Evolutionary conservation across 192 early-diverging fungal genomes (phyloP), one percentile per base, ranked within the genome.

Genomic region (Backusella liffmaniae): DNA sequence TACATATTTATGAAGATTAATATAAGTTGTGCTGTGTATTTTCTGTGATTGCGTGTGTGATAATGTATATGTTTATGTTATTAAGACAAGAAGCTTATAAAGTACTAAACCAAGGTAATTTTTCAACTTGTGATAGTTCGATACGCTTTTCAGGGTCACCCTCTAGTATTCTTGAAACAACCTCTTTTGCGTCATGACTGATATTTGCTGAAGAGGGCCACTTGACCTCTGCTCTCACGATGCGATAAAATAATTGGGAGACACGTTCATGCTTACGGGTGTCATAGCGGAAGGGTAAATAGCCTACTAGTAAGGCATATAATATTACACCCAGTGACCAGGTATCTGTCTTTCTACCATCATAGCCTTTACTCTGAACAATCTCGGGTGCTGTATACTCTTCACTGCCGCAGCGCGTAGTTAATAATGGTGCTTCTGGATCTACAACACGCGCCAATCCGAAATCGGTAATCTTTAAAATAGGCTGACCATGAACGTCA

Each of bases 271-370:
- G 83, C 80, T 83, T 77, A 46, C 81, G 88, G 15, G 81, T 76
- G 39, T 90, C 87, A 78, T 91, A 90, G 66, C 88, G 88, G 76
- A 96, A 96, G 0, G 95, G 95, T 30, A 96, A 76, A 62, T 87
- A 84, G 4, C 91, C 94, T 4, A 91, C 87, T 16, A 96, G 72
- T 59, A 96, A 76, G 23, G 91, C 88, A 76, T 91, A 96, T 18
- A 96, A 83, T 5, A 96, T 87, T 18, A 92, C 89, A 29, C 94
- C 95, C 2, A 95, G 74, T 5, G 93, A 85, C 95, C 95, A 97
- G 26, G 94, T 82, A 79, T 97, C 95, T 2, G 90, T 90, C 51
- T 86, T 71, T 15, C 89, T 80, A 9, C 91, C 92, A 74, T 94
- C 93, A 66, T 94, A 93, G 0, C 84, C 84, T 30, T 85, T 80